Base-by-base conservation (phyloP, 345 rosid species). In the Odontarrhena argentea region DNA sequence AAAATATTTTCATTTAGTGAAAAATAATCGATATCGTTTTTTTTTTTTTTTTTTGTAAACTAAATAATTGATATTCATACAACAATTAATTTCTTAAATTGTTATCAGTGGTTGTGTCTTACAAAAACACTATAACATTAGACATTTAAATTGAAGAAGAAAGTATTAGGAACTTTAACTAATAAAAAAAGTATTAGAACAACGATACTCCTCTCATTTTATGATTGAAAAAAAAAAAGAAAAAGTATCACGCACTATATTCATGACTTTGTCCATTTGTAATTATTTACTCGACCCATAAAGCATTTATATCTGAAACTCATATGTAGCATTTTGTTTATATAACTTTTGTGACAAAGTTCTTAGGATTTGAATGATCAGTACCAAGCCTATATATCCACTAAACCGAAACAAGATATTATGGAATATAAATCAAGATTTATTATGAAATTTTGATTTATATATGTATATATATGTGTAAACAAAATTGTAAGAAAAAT, bases 191-290 rank as follows among this genome's bases (percentile, higher is more conserved):
- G 36, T 4, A 5, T 32, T 32, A 8, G 9, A 38, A 38, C 8
- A 38, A 8, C 11, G 11, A 38, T 13, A 28, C 37, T 38, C 28
- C 2, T 13, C n/a, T 59, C 28, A 42, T 28, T 42, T 60, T 60
- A 6, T 13, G 13, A 60, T 41, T 43, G 8, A 28, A 62, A 42
- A 34, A 38, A 2, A 53, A 34, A 32, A 38, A 38, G 3, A 38
- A 8, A 38, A 38, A 34, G 68, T 15, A 63, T 28, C 32, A 44
- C 14, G 63, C 70, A 66, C 26, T 66, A 66, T 18, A 54, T 35
- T 32, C 18, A n/a, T 44, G 45, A 54, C 61, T 66, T 66, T 34
- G 53, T 30, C 42, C 52, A 48, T 32, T 57, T 48, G 42, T 49
- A 47, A 37, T 37, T 68, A 14, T 40, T 67, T 46, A 55, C 40